Conservation (phyloP, 345 rosid species). For the Aquilaria yunnanensis region DNA sequence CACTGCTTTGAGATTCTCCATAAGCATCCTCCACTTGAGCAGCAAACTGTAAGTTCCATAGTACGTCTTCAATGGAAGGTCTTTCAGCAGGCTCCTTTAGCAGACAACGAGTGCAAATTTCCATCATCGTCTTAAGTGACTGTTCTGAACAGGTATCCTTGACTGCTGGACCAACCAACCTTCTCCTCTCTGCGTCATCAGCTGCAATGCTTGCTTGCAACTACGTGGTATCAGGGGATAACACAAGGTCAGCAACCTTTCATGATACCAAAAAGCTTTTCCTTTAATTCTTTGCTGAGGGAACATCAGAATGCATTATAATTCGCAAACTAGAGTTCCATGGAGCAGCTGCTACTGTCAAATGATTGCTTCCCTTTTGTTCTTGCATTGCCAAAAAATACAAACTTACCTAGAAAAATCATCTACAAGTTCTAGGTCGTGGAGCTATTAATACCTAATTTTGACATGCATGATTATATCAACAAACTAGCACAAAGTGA, state of each 20-base stretch:
- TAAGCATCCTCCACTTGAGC: conserved; percentile 81
- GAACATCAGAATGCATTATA: no score
- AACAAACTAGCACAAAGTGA: no score
- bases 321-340: no score
- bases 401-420: no score
- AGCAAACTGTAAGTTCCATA: conserved; percentile 95
- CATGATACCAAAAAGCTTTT: not conserved
- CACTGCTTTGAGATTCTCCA: conserved; percentile 62
- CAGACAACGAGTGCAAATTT: conserved; percentile 70
- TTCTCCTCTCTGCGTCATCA: conserved; percentile 48
- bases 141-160: conserved; percentile 58
- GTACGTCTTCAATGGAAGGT: conserved; percentile 82
- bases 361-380: no score
- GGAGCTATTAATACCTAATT: no score
- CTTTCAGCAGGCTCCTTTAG: conserved; percentile 49
- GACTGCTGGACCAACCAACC: conserved; percentile 55
- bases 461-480: no score
- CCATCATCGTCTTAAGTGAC: conserved; percentile 76
- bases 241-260: conserved; percentile 1
- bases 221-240: conserved; percentile 26
- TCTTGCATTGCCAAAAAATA: no score
- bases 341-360: no score
- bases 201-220: conserved; percentile 43
- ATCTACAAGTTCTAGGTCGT: no score
- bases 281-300: no score